These are phyloP conservation scores for Xylaria sp. DNA, from an alignment of 2,329 filamentous ascomycete species.

Conservation along the genomic window DNA sequence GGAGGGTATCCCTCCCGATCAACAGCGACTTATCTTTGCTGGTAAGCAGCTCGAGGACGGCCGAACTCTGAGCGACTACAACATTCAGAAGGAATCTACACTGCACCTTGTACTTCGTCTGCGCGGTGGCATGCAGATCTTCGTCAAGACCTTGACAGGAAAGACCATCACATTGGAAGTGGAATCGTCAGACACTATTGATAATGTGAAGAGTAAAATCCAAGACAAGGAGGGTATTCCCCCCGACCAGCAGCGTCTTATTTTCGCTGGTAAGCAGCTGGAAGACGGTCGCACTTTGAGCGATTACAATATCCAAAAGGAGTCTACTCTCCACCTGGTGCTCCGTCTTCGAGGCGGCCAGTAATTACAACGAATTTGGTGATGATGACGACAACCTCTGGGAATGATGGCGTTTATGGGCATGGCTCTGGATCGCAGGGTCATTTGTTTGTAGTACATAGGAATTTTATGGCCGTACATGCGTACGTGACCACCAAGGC, in stretches of 20 bases:
- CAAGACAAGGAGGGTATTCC: constrained; percentile 79
- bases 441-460: constrained; percentile 37
- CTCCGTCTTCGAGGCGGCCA: constrained; percentile 76
- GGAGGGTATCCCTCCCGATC: constrained; percentile 93
- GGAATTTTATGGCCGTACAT: constrained; percentile 30
- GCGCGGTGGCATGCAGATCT: constrained; percentile 83
- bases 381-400: constrained; percentile 44
- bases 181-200: constrained; percentile 75
- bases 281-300: constrained; percentile 83
- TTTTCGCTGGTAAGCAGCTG: constrained; percentile 77
- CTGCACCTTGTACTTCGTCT: constrained; percentile 84
- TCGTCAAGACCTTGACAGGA: constrained; percentile 76
- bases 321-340: constrained; percentile 77
- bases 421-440: constrained; percentile 33
- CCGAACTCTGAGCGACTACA: constrained; percentile 92
- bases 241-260: constrained; percentile 76
- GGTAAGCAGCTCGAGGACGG: constrained; percentile 95
- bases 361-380: constrained; percentile 48
- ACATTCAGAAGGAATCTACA: constrained; percentile 93
- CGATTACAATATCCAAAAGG: constrained; percentile 91
- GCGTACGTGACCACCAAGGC: constrained; percentile 16
- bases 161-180: constrained; percentile 78
- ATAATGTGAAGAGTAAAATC: constrained; percentile 77
- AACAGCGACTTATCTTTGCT: constrained; percentile 92
- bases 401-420: constrained; percentile 49